These are phyloP conservation scores for Trichosporon faecale DNA, from an alignment of 1,284 basidiomycete genomes.

Conservation along the genomic window DNA sequence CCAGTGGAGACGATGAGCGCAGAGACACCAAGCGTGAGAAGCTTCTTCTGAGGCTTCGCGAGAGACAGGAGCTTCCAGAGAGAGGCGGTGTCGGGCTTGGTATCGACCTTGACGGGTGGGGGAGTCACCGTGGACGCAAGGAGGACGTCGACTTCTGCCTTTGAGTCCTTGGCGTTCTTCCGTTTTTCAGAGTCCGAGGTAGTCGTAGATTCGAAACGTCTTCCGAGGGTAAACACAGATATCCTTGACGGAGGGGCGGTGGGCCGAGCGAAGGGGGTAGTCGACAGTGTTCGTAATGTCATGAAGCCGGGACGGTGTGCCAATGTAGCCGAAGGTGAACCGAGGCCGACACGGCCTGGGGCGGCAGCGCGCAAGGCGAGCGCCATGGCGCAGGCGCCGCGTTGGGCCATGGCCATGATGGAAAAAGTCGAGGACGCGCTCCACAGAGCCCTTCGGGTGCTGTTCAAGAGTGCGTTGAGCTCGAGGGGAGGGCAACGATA, in stretches of 20 bases:
- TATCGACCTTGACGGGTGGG: conserved; percentile 12
- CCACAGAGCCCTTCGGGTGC: conserved; percentile 11
- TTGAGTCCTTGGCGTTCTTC: conserved; percentile 1
- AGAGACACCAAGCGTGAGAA: conserved; percentile 39
- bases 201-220: conserved; percentile 5
- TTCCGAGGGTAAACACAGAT: conserved; percentile 5
- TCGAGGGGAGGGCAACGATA: conserved; percentile 10
- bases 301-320: not conserved
- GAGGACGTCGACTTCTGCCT: conserved; percentile 11
- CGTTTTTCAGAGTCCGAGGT: not conserved
- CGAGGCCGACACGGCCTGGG: conserved; percentile 8
- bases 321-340: conserved; percentile 1
- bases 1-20: conserved; percentile 44
- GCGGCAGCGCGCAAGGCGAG: conserved; percentile 2
- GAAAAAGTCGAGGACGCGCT: conserved; percentile 9
- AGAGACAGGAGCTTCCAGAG: conserved; percentile 42
- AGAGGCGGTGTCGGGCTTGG: conserved; percentile 43
- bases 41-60: conserved; percentile 47
- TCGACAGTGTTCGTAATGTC: conserved; percentile 6
- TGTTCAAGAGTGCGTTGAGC: conserved; percentile 10
- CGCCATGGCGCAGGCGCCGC: conserved; percentile 11
- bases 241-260: not conserved
- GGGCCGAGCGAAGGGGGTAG: conserved; percentile 5
- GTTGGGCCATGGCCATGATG: conserved; percentile 11
- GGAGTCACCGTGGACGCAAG: conserved; percentile 6